Evolutionary conservation across 306 rosid genomes (phyloP), one percentile per base, ranked within the genome.

Genomic region (Purshia tridentata): DNA sequence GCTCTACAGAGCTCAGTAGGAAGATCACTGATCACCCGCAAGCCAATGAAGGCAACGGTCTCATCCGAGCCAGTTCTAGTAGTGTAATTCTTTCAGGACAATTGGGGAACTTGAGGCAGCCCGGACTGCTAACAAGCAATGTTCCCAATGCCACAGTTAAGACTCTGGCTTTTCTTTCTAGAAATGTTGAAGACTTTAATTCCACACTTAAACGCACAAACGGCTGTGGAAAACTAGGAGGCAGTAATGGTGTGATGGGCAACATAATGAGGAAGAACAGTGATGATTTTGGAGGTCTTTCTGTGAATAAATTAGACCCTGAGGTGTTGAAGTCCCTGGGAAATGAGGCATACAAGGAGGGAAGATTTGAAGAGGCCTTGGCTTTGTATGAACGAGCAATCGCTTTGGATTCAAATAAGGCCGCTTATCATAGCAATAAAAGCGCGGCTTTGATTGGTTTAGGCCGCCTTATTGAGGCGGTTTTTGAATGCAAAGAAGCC

Each of bases 301-400:
- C 76, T 35, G 67, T 67, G 65, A 83, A 65, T 47, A 81, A 78
- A 78, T 77, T 74, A 6, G 88, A 94, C 67, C 98, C 98, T 23
- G 98, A 95, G 75, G 82, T 44, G 53, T 81, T 95, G 79, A 95
- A 95, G 76, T 72, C 78, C 6, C 77, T 86, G 93, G 99, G 99
- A 78, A 95, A 95, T 73, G 93, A 90, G 75, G 96, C 96, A 0
- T 88, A 90, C 76, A 95, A 84, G 58, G 80, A 75, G 62, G 89
- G 88, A 3, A 90, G 86, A 67, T 95, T 78, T 59, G 74, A 78
- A 22, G 96, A 90, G 58, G 99, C 99, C 64, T 60, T 95, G 87
- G 76, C 44, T 65, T 80, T 90, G 15, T 95, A 95, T 77, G 84
- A 95, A 42, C 48, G 76, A 57, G 99, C 99, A 10, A 95, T 92